These are phyloP conservation scores for Oryza nivara DNA, from an alignment of 176 grass and related monocot genomes.

Conservation along the genomic window DNA sequence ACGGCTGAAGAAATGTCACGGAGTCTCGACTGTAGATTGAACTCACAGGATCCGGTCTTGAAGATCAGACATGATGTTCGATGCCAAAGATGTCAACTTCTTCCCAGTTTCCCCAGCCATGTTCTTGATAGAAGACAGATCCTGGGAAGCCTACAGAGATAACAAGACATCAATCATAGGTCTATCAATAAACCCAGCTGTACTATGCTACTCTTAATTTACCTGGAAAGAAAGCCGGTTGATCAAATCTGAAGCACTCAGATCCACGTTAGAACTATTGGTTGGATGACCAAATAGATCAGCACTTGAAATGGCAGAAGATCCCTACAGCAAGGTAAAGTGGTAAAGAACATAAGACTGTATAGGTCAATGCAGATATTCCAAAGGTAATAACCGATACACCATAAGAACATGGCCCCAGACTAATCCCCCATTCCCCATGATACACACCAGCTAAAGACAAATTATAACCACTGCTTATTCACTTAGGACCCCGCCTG, in stretches of 20 bases:
- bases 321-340: constrained; percentile 51
- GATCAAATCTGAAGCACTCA: constrained; percentile 79
- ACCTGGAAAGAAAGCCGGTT: constrained; percentile 95
- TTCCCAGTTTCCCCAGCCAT: constrained; percentile 94
- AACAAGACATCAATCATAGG: constrained; percentile 18
- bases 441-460: background rate
- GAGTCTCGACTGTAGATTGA: constrained; percentile 26
- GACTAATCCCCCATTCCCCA: background rate
- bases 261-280: constrained; percentile 55
- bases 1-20: background rate
- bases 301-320: constrained; percentile 92
- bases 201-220: background rate
- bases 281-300: constrained; percentile 73
- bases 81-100: constrained; percentile 84
- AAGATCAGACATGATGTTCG: constrained; percentile 85
- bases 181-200: constrained; percentile 15
- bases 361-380: constrained; percentile 1
- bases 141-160: constrained; percentile 74
- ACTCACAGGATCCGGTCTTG: constrained; percentile 82
- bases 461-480: background rate
- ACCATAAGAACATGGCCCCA: background rate
- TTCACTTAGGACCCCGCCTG: background rate
- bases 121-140: constrained; percentile 87
- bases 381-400: background rate
- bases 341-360: background rate